phyloP scores from a whole-genome alignment of 2,329 filamentous ascomycete species.

The Lizonia empirigonia region DNA sequence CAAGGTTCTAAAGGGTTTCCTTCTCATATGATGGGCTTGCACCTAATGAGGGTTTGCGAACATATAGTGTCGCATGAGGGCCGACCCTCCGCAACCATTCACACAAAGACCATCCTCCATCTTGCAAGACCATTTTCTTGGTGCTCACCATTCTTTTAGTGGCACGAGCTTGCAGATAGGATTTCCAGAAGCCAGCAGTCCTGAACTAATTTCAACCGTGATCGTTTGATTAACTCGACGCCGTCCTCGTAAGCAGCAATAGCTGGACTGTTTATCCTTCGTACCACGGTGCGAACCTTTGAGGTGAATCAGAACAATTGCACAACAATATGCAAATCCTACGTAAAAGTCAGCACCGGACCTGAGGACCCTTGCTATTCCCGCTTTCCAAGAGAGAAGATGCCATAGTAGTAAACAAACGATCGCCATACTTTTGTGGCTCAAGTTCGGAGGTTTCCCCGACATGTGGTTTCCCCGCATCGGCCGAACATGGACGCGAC shows the following conservation, averaged over 20 bases:
- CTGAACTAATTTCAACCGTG: background rate
- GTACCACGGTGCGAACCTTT: background rate
- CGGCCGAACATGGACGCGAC: slow-evolving; percentile 3
- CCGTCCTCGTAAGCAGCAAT: background rate
- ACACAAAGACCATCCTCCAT: too few species aligned
- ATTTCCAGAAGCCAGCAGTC: too few species aligned
- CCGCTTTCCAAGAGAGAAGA: background rate
- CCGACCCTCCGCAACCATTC: too few species aligned
- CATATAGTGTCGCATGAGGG: too few species aligned
- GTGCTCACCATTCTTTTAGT: too few species aligned
- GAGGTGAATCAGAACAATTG: background rate
- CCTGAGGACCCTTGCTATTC: background rate
- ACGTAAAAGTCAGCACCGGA: background rate
- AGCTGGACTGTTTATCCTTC: background rate
- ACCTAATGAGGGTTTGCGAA: too few species aligned
- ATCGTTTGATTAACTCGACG: background rate
- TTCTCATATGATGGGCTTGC: too few species aligned
- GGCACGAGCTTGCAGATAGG: too few species aligned
- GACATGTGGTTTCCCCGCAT: slow-evolving; percentile 4
- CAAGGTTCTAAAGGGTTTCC: too few species aligned
- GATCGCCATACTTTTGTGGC: background rate
- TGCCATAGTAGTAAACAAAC: background rate
- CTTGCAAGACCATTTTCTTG: too few species aligned
- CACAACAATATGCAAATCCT: background rate
- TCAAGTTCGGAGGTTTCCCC: slow-evolving; percentile 8